These are phyloP conservation scores for Coprinopsis cinerea DNA, from an alignment of 768 basidiomycete species.

Conservation along the genomic window DNA sequence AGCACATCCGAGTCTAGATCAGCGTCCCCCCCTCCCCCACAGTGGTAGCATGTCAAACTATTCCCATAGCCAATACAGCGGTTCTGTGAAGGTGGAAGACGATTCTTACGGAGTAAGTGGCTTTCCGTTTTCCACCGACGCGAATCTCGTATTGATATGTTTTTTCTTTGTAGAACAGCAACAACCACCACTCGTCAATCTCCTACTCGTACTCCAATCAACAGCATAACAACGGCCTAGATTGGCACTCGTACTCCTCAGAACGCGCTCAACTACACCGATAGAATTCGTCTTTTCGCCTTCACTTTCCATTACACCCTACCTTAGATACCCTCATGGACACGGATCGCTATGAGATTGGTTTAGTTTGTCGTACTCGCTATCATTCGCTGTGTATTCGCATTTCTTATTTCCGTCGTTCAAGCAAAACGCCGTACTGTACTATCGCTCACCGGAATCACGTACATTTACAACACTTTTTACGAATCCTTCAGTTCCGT, in stretches of 20 bases:
- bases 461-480: no score
- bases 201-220: slow-evolving; percentile 36
- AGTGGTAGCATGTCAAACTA: slow-evolving; percentile 34
- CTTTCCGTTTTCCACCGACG: slow-evolving; percentile 7
- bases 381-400: background rate
- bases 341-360: background rate
- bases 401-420: background rate
- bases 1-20: slow-evolving; percentile 43
- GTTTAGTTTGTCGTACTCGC: background rate
- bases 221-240: slow-evolving; percentile 38
- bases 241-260: slow-evolving; percentile 63
- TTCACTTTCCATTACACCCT: background rate
- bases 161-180: background rate
- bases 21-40: slow-evolving; percentile 37
- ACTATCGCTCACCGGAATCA: no score
- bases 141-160: background rate
- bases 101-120: slow-evolving; percentile 49
- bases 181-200: slow-evolving; percentile 8
- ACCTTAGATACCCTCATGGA: slow-evolving; percentile 5
- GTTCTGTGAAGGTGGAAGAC: slow-evolving; percentile 62
- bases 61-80: slow-evolving; percentile 41
- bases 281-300: slow-evolving; percentile 25
- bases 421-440: no score
- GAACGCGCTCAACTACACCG: slow-evolving; percentile 59
- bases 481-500: background rate